Base-by-base conservation (phyloP, 495 filamentous ascomycete genomes). In the Hyaloscypha bicolor region DNA sequence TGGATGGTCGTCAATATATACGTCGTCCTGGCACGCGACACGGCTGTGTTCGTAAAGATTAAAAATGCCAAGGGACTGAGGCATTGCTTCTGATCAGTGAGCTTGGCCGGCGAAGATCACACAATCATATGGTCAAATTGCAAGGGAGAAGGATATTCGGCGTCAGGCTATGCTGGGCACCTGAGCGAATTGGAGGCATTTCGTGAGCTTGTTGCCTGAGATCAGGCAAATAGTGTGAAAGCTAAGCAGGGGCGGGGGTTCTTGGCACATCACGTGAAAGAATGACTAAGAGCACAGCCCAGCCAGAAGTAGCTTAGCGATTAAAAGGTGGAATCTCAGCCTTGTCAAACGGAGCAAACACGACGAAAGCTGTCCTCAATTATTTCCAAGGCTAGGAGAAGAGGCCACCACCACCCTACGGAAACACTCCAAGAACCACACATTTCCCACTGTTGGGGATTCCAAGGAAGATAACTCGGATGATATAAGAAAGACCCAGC, bases 311-410 rank as follows among this genome's bases (percentile, higher is more conserved):
- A 60, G 33, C n/a, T 37, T 32, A 60, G 33, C 56, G 19, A 9
- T 9, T 29, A 11, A 21, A 8, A n/a, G n/a, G 8, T 4, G 4
- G n/a, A n/a, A 25, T 4, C 62, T 64, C 62, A 64, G 62, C 62
- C 62, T 64, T 56, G 62, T 25, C 25, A 25, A 25, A 25, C 25
- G 25, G 1, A 25, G 25, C 55, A 9, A 29, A 6, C 55, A 29
- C 51, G 11, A 12, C 14, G 32, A 64, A 55, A 64, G 62, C 62
- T 64, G 62, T 64, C 62, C 62, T 64, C 62, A 64, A 64, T 21
- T 30, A 9, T 57, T 8, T 35, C 33, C 33, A 39, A 29, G 31
- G 32, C 21, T 32, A 45, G 9, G 30, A 33, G 22, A 32, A 55
- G 22, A 55, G 12, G 12, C 16, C 42, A 63, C 14, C 35, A 51